Base-by-base conservation (phyloP, 2,329 filamentous ascomycete genomes). In the Lasiodiplodia citricola region DNA sequence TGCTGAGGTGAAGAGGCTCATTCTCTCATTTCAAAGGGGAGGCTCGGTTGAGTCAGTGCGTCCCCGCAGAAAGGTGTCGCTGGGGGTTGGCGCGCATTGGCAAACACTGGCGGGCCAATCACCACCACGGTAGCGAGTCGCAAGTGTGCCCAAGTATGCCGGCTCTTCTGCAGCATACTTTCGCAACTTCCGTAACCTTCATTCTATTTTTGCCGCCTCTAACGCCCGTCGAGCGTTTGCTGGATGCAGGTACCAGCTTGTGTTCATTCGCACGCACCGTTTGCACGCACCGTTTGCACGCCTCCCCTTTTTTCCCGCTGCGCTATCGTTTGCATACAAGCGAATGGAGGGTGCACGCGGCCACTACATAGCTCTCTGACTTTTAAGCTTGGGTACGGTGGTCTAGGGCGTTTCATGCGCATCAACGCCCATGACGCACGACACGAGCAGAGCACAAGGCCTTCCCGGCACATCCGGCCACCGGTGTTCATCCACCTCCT, bases 11-110 rank as follows among this genome's bases (percentile, higher is more conserved):
- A 37, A 37, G 44, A 63, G 25, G 44, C 58, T 63, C 58, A 51
- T 18, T 47, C 18, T 47, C n/a, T 47, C 44, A 47, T 47, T 47
- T 63, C 58, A 63, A 51, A 35, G 44, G 41, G 58, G 58, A 63
- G 23, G 58, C 23, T 23, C 58, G 44, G 58, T 16, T 31, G 58
- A 63, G 58, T 63, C 58, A 63, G 58, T 51, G 25, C 44, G 28
- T 51, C 58, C 28, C 58, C 58, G 58, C 41, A 31, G 58, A 51
- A 62, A 44, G 58, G 47, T 44, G 35, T 51, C 41, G 47, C 31
- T 63, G 21, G 44, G 58, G 58, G 58, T 44, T 51, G 41, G 58
- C 58, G 44, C 21, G 58, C 41, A 63, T 35, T 13, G 41, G 44
- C 28, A 31, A 28, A 28, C 58, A 23, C 25, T 41, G 28, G 18